These are phyloP conservation scores for Boletus sensibilis DNA, from an alignment of 768 basidiomycete species.

Conservation along the genomic window DNA sequence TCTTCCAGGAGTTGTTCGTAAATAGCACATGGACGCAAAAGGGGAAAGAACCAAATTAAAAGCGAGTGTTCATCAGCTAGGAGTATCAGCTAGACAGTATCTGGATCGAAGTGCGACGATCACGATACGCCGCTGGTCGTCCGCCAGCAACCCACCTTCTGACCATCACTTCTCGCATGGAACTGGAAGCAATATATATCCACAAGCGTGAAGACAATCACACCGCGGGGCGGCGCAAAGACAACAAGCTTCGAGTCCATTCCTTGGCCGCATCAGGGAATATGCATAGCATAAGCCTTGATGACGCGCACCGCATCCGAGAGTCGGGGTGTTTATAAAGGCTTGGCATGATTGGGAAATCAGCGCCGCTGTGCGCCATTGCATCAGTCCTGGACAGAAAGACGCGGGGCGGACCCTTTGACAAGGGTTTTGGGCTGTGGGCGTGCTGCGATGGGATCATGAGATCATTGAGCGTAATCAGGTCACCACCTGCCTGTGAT, in stretches of 20 bases:
- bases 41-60: constrained; percentile 9
- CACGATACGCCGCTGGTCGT: constrained; percentile 4
- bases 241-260: constrained; percentile 1
- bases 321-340: not conserved
- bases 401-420: constrained; percentile 6
- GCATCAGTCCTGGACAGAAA: constrained; percentile 4
- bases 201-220: constrained; percentile 9
- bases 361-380: constrained; percentile 2
- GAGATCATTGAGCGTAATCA: constrained; percentile 20
- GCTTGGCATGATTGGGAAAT: constrained; percentile 2
- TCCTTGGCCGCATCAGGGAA: constrained; percentile 4
- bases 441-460: constrained; percentile 19
- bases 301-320: constrained; percentile 8
- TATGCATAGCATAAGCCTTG: constrained; percentile 12
- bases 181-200: constrained; percentile 5
- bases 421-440: constrained; percentile 24
- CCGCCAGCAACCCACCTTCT: constrained; percentile 1
- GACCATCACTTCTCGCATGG: constrained; percentile 8
- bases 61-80: not conserved
- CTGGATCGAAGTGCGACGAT: constrained; percentile 14
- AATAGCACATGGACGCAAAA: not conserved
- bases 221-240: constrained; percentile 10
- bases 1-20: not conserved
- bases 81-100: constrained; percentile 1
- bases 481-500: constrained; percentile 17